Evolutionary conservation across 2,329 filamentous ascomycete species (phyloP).

Genomic region (Passalora sequoiae): DNA sequence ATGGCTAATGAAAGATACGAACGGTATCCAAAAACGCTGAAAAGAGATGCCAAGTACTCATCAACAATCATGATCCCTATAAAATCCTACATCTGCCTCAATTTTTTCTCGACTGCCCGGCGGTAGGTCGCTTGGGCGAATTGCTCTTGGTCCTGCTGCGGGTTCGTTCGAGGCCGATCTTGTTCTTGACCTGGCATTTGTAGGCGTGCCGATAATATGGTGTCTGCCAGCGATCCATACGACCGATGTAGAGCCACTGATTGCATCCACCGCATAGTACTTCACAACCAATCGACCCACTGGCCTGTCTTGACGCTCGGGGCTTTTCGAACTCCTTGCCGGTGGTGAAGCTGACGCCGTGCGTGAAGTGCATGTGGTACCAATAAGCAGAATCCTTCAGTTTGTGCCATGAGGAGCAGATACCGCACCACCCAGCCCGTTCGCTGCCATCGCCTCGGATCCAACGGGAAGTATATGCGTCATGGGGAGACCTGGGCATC

Average conservation of each 20-base stretch:
- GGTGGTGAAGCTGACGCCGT: constrained; percentile 78
- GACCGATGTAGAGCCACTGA: constrained; percentile 75
- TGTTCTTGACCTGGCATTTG: constrained; percentile 47
- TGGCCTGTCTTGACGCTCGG: constrained; percentile 69
- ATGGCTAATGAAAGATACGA: too few species aligned
- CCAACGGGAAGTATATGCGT: constrained; percentile 79
- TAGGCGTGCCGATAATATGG: constrained; percentile 88
- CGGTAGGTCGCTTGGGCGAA: constrained; percentile 8
- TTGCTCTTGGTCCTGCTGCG: constrained; percentile 11
- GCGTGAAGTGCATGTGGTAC: constrained; percentile 89
- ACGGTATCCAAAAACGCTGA: constrained; percentile 20
- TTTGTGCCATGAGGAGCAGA: constrained; percentile 80
- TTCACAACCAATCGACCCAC: constrained; percentile 77
- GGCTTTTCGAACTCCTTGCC: constrained; percentile 74
- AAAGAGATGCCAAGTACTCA: constrained; percentile 15
- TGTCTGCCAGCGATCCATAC: constrained; percentile 86
- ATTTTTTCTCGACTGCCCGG: background rate
- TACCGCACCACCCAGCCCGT: constrained; percentile 83
- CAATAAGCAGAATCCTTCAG: constrained; percentile 88
- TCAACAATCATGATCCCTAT: background rate
- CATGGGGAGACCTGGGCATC: constrained; percentile 62
- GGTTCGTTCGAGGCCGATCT: constrained; percentile 3
- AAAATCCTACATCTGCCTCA: background rate
- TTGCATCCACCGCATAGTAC: constrained; percentile 70
- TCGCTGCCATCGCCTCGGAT: constrained; percentile 82